These are phyloP conservation scores for Cercospora brassicicola DNA, from an alignment of 2,329 filamentous ascomycete genomes.

Conservation along the genomic window DNA sequence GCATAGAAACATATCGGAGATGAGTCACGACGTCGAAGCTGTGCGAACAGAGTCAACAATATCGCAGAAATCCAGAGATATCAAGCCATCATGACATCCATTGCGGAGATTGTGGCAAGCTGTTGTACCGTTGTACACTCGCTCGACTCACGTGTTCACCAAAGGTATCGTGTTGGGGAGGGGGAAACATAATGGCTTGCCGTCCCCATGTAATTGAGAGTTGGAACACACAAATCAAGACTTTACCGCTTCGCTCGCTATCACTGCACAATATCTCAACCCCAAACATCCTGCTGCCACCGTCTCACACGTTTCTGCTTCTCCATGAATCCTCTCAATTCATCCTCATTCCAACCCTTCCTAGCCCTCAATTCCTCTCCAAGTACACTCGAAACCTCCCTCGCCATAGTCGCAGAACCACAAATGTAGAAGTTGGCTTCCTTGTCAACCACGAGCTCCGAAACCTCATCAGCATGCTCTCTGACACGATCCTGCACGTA, in stretches of 20 bases:
- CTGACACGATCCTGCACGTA: conserved; percentile 46
- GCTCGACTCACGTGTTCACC: background rate
- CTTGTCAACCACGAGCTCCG: conserved; percentile 36
- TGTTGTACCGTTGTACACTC: background rate
- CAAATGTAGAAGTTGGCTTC: conserved; percentile 48
- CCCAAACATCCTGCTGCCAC: conserved; percentile 34
- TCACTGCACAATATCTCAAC: conserved; percentile 8
- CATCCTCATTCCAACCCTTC: conserved; percentile 20
- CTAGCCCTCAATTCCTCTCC: conserved; percentile 18
- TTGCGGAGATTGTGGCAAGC: background rate
- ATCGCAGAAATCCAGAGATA: background rate
- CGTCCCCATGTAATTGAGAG: background rate
- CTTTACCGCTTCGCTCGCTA: background rate
- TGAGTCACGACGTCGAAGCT: background rate
- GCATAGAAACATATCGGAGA: background rate
- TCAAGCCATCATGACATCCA: background rate
- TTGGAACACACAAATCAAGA: background rate
- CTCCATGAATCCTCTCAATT: conserved; percentile 26
- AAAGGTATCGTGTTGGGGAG: background rate
- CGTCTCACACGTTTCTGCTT: conserved; percentile 29
- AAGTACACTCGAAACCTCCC: conserved; percentile 44
- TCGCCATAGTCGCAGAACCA: conserved; percentile 45
- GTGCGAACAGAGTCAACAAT: background rate
- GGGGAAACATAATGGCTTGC: background rate
- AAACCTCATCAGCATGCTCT: conserved; percentile 36